Percentiles rank a stretch among this genome's conserved stretches.
Evolutionary conservation across 768 basidiomycete genomes (phyloP).

Genomic region (Suillus subaureus): DNA sequence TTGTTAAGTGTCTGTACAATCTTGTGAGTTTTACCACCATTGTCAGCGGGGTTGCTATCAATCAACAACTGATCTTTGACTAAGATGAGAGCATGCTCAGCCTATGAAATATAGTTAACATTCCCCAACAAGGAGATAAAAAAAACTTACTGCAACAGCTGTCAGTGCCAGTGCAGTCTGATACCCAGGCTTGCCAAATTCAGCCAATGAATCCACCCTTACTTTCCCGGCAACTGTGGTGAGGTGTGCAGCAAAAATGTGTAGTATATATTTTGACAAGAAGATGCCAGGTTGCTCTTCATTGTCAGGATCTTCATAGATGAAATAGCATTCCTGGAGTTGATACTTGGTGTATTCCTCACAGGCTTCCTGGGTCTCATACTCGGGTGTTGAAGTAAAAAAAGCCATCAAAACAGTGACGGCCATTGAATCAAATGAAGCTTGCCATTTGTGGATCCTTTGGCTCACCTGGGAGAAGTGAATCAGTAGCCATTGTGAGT

Average conservation of each 20-base stretch:
- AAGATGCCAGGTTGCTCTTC: neutral
- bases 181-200: slow-evolving; percentile 4
- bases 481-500: slow-evolving; percentile 4
- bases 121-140: neutral
- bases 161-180: slow-evolving; percentile 6
- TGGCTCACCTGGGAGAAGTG: slow-evolving; percentile 8
- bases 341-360: neutral
- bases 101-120: slow-evolving; percentile 8
- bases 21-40: slow-evolving; percentile 6
- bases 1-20: slow-evolving; percentile 13
- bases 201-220: slow-evolving; percentile 4
- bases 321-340: slow-evolving; percentile 3
- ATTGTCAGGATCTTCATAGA: slow-evolving; percentile 9
- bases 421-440: slow-evolving; percentile 12
- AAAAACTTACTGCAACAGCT: slow-evolving; percentile 12
- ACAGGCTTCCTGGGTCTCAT: neutral
- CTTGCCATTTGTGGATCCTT: slow-evolving; percentile 13
- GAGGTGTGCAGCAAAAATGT: slow-evolving; percentile 8
- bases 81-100: slow-evolving; percentile 8
- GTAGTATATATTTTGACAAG: slow-evolving; percentile 11
- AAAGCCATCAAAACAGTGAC: slow-evolving; percentile 10
- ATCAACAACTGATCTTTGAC: slow-evolving; percentile 1
- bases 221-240: slow-evolving; percentile 2
- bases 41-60: neutral
- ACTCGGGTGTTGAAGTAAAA: neutral